phyloP scores from a whole-genome alignment of 352 stramenopile genomes.

The Globisporangium spiculum region DNA sequence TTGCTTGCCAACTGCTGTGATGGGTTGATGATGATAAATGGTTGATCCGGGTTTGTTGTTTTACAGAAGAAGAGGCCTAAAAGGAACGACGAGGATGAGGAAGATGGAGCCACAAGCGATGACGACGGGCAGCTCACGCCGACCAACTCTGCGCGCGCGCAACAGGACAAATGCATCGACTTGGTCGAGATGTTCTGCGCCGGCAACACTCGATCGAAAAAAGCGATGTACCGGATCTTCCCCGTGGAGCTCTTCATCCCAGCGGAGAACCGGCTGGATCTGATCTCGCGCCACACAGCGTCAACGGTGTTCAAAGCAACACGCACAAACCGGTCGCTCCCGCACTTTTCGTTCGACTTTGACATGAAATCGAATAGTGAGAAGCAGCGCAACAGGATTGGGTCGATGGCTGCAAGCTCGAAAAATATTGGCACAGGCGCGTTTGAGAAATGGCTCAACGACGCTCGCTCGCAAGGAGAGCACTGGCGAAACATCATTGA shows the following conservation, averaged over 20 bases:
- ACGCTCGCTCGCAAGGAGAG: constrained; percentile 68
- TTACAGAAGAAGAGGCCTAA: constrained; percentile 4
- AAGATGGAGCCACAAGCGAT: constrained; percentile 10
- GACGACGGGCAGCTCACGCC: constrained; percentile 33
- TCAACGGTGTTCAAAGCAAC: constrained; percentile 39
- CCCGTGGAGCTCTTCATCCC: constrained; percentile 81
- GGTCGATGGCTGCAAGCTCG: constrained; percentile 30
- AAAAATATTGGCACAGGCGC: constrained; percentile 36
- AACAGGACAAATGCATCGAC: constrained; percentile 54
- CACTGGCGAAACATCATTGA: constrained; percentile 73
- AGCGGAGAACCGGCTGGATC: constrained; percentile 42
- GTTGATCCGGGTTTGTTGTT: neutral
- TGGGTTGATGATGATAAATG: neutral
- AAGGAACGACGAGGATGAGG: constrained; percentile 11
- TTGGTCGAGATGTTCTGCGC: constrained; percentile 83
- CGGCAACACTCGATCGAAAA: constrained; percentile 76
- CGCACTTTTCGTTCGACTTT: constrained; percentile 70
- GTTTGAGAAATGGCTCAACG: constrained; percentile 62
- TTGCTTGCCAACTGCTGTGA: neutral
- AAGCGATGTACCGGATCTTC: constrained; percentile 74
- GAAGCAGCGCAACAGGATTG: constrained; percentile 39
- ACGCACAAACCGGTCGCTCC: constrained; percentile 45
- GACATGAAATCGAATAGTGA: constrained; percentile 46
- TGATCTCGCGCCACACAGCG: constrained; percentile 59
- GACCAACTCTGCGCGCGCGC: constrained; percentile 31